Evolutionary conservation across 31 red algal genomes (phyloP).

Genomic region (Asparagopsis taxiformis): DNA sequence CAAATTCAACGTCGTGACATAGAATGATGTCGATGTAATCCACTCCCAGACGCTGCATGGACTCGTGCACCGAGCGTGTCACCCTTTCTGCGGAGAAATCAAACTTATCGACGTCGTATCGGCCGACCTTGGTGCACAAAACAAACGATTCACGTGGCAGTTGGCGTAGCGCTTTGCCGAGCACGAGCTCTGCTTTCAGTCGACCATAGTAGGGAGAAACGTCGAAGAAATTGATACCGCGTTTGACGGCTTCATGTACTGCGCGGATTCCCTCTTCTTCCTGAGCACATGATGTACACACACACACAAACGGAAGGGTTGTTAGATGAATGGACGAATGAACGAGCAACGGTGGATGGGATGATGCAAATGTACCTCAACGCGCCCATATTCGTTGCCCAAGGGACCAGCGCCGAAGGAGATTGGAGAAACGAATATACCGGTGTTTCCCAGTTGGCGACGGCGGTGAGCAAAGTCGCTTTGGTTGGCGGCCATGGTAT

Average conservation of each 20-base stretch:
- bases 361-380: constrained; percentile 43
- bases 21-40: constrained; percentile 91
- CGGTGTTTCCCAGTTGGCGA: constrained; percentile 74
- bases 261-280: constrained; percentile 80
- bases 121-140: constrained; percentile 94
- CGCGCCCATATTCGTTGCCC: constrained; percentile 83
- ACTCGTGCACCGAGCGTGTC: constrained; percentile 76
- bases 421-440: constrained; percentile 81
- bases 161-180: constrained; percentile 83
- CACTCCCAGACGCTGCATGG: constrained; percentile 74
- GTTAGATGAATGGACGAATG: too few species aligned
- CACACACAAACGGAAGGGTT: too few species aligned
- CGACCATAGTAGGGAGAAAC: constrained; percentile 91
- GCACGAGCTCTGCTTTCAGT: constrained; percentile 78
- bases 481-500: not conserved
- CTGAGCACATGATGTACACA: too few species aligned
- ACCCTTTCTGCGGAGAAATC: constrained; percentile 91
- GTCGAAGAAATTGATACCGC: constrained; percentile 97
- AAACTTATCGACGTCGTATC: constrained; percentile 85
- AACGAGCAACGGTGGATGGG: too few species aligned
- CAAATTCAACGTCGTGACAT: constrained; percentile 99
- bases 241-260: constrained; percentile 75
- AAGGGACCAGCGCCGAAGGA: constrained; percentile 94
- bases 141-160: constrained; percentile 88
- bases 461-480: constrained; percentile 8